Conservation (phyloP, 805 yeast genomes). For the Ogataea chonburiensis region DNA sequence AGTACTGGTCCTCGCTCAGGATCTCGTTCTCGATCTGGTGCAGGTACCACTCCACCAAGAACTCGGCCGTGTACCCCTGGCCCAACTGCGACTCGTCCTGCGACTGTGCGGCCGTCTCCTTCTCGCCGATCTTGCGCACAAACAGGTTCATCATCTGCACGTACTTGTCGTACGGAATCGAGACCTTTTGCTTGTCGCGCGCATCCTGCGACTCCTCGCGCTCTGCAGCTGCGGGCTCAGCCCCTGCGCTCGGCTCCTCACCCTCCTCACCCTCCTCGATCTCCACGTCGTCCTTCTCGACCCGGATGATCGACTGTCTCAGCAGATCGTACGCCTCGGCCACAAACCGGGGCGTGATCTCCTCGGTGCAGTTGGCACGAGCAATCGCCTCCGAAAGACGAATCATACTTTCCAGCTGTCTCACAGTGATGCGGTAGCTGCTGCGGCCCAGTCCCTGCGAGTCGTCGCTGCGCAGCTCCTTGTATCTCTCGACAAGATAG, state of each 20-base stretch:
- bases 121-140: conserved; percentile 49
- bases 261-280: conserved; percentile 51
- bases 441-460: conserved; percentile 84
- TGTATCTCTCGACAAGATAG: conserved; percentile 72
- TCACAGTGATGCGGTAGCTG: conserved; percentile 91
- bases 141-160: conserved; percentile 78
- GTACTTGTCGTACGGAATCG: conserved; percentile 83
- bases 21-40: conserved; percentile 69
- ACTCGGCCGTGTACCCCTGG: conserved; percentile 62
- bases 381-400: conserved; percentile 96
- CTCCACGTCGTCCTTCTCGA: conserved; percentile 90
- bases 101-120: conserved; percentile 17
- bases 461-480: conserved; percentile 84
- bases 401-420: conserved; percentile 93
- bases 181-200: conserved; percentile 35
- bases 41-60: conserved; percentile 79
- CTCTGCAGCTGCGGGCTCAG: conserved; percentile 14
- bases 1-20: conserved; percentile 65
- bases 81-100: conserved; percentile 39
- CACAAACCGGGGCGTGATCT: conserved; percentile 78
- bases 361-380: conserved; percentile 91
- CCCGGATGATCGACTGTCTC: conserved; percentile 88
- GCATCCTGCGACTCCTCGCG: conserved; percentile 8
- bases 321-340: conserved; percentile 90
- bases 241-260: conserved; percentile 11